These are phyloP conservation scores for Xylariaceae sp. DNA, from an alignment of 2,329 filamentous ascomycete genomes.

Conservation along the genomic window DNA sequence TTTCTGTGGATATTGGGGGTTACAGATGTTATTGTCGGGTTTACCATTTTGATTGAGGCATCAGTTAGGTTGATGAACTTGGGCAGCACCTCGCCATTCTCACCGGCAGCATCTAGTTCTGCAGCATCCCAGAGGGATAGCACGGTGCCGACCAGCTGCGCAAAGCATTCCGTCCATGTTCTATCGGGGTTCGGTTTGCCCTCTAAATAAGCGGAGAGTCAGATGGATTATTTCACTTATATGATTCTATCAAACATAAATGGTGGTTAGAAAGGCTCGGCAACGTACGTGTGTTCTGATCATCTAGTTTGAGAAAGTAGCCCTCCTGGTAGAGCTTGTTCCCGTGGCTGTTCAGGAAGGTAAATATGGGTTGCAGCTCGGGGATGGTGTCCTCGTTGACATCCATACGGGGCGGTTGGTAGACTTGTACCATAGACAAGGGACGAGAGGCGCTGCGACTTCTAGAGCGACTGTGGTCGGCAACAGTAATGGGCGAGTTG, in stretches of 20 bases:
- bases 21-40: neutral
- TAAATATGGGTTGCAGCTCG: slow-evolving; percentile 91
- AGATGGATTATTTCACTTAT: slow-evolving; percentile 19
- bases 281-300: slow-evolving; percentile 81
- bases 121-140: slow-evolving; percentile 93
- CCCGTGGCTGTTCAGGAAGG: slow-evolving; percentile 86
- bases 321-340: slow-evolving; percentile 98
- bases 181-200: slow-evolving; percentile 81
- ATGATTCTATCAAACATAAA: neutral
- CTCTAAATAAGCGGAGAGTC: too few species aligned
- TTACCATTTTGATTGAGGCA: slow-evolving; percentile 96
- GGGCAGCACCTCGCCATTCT: slow-evolving; percentile 78
- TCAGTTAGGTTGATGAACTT: slow-evolving; percentile 97
- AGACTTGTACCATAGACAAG: slow-evolving; percentile 80
- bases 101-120: slow-evolving; percentile 81
- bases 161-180: slow-evolving; percentile 95
- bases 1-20: too few species aligned
- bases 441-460: slow-evolving; percentile 61
- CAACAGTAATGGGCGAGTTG: slow-evolving; percentile 35
- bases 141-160: slow-evolving; percentile 91
- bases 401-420: slow-evolving; percentile 83
- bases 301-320: slow-evolving; percentile 94
- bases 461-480: slow-evolving; percentile 29
- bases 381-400: slow-evolving; percentile 80
- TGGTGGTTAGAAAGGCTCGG: neutral